A percentile compares a stretch with the other conserved stretches of the same genome.
Conservation (phyloP, 768 basidiomycete genomes). For the Leccinellum rugosiceps region DNA sequence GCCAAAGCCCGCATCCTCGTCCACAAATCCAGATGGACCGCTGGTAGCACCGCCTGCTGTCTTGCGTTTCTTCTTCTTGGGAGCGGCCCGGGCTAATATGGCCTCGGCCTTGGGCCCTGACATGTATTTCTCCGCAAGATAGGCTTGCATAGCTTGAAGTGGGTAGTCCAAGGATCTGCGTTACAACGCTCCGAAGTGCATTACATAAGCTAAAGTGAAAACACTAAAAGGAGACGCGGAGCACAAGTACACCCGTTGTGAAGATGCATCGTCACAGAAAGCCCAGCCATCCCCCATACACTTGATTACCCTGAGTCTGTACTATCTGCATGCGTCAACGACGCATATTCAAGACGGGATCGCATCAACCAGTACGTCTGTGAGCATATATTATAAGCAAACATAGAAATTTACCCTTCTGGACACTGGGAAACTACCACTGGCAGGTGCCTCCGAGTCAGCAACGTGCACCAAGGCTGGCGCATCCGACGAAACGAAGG, state of each 20-base stretch:
- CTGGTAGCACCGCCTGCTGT: conserved; percentile 27
- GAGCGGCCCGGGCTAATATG: conserved; percentile 66
- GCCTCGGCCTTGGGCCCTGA: conserved; percentile 95
- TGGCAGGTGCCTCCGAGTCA: background rate
- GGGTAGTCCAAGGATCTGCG: background rate
- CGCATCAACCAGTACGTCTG: background rate
- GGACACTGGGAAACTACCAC: background rate
- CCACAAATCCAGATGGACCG: conserved; percentile 41
- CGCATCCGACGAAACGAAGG: conserved; percentile 4
- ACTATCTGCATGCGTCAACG: background rate
- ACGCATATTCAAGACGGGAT: background rate
- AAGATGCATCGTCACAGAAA: background rate
- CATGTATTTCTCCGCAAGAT: conserved; percentile 93
- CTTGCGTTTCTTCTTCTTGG: conserved; percentile 69
- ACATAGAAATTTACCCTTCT: background rate
- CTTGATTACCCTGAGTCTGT: background rate
- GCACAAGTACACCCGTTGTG: background rate
- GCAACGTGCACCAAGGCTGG: background rate
- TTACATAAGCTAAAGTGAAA: conserved; percentile 7
- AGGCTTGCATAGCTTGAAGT: conserved; percentile 57
- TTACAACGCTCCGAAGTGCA: background rate
- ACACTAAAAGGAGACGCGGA: too few species aligned
- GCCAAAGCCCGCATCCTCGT: conserved; percentile 74
- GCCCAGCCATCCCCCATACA: background rate
- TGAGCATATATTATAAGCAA: background rate